A percentile compares a stretch with the other conserved stretches of the same genome.
phyloP scores from a whole-genome alignment of 345 rosid genomes.

The Cardiospermum halicacabum region DNA sequence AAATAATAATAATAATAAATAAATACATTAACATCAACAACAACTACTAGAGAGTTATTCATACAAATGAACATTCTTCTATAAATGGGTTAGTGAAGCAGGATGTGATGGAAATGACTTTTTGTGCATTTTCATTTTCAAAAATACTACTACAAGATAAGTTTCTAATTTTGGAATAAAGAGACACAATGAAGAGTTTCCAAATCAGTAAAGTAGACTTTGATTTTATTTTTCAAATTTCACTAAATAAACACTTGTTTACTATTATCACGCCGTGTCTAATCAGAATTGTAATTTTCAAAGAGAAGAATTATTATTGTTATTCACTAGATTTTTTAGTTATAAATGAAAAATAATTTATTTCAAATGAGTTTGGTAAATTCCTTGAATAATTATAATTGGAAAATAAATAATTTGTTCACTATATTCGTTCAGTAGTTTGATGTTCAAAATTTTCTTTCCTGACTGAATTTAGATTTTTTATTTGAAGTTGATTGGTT shows the following conservation, averaged over 20 bases:
- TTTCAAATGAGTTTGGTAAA: no score
- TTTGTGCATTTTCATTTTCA: background rate
- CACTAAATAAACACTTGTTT: background rate
- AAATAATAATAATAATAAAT: no score
- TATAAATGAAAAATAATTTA: no score
- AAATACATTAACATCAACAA: background rate
- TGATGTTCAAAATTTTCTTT: no score
- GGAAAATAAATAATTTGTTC: no score
- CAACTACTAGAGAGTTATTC: background rate
- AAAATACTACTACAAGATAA: no score
- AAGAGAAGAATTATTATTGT: no score
- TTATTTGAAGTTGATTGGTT: no score
- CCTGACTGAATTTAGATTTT: no score
- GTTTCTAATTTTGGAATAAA: constrained; percentile 2
- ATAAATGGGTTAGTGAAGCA: background rate
- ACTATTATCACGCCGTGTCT: background rate
- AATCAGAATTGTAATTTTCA: background rate
- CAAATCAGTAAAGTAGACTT: background rate
- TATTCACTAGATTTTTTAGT: no score
- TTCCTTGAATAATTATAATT: no score
- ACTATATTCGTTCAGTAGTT: no score
- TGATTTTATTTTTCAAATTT: background rate
- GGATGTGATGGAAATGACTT: constrained; percentile 4
- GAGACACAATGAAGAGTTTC: constrained; percentile 4
- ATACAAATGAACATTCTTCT: background rate